phyloP scores from a whole-genome alignment of 495 filamentous ascomycete species.

The Penicillium chermesinum region DNA sequence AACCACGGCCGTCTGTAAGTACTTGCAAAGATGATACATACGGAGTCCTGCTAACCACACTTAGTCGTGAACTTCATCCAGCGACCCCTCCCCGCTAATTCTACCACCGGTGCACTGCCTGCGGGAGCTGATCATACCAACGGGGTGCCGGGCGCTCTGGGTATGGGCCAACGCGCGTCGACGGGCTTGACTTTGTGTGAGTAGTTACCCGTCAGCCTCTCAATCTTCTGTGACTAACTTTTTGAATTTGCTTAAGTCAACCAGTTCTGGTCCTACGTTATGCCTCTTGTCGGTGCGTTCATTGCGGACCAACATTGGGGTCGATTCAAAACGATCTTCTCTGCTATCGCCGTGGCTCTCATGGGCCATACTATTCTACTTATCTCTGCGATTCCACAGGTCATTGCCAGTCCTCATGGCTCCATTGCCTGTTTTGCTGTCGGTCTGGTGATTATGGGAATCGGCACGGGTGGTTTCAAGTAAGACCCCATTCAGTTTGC shows the following conservation, averaged over 20 bases:
- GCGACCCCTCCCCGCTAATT: conserved; percentile 53
- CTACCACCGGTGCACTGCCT: conserved; percentile 50
- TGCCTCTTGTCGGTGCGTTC: conserved; percentile 64
- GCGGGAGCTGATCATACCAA: conserved; percentile 38
- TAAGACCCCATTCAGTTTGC: conserved; percentile 22
- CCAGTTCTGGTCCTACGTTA: conserved; percentile 68
- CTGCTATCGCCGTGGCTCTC: conserved; percentile 50
- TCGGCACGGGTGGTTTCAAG: conserved; percentile 57
- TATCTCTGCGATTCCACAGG: conserved; percentile 52
- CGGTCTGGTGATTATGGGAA: conserved; percentile 54
- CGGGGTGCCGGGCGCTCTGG: conserved; percentile 56
- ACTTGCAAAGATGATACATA: background rate
- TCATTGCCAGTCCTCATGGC: conserved; percentile 18
- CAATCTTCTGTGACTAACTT: background rate
- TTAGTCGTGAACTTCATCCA: conserved; percentile 64
- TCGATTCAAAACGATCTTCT: conserved; percentile 53
- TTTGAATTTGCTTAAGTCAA: conserved; percentile 57
- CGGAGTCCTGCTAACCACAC: background rate
- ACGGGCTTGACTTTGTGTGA: conserved; percentile 53
- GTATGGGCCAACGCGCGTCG: conserved; percentile 60
- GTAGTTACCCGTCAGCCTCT: background rate
- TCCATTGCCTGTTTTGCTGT: conserved; percentile 55
- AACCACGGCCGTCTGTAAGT: conserved; percentile 63
- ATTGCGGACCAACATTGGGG: conserved; percentile 58
- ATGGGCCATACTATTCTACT: conserved; percentile 61